Base-by-base conservation (phyloP, 1,284 basidiomycete genomes). In the Pholiota adiposa region DNA sequence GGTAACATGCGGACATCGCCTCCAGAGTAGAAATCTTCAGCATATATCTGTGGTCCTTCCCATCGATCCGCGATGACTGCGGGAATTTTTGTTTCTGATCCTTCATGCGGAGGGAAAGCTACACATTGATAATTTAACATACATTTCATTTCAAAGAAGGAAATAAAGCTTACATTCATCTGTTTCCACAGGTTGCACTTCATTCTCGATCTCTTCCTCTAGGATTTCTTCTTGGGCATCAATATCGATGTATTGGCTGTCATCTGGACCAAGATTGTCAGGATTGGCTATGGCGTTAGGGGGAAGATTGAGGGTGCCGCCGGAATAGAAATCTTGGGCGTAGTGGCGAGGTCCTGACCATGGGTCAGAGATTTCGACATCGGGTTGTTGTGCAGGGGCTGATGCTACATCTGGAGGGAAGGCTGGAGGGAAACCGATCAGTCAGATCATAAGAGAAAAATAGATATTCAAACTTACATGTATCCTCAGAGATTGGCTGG, bases 251-350 rank as follows among this genome's bases (percentile, higher is more conserved):
- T 56, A 46, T 44, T 61, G 51, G 8, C 31, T 50, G 43, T 65
- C 63, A 4, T 8, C 25, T 4, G 58, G 50, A 5, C 54, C 59
- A 40, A 63, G 18, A 50, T 43, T 53, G 21, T 52, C 51, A 23
- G 56, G 33, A 53, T 49, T 43, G 3, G 18, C 4, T 29, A 51
- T 56, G 18, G 50, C 56, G n/a, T 33, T 36, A 51, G 52, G 48
- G 11, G 50, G 48, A 25, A 61, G 50, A 25, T 59, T 57, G 31
- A 71, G 38, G 46, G 76, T 72, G 0, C 78, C 78, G 9, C 76
- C 74, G 9, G 78, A 69, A 59, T 77, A 79, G 57, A 77, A 84
- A 67, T 86, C 85, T 69, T 86, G 80, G 0, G 84, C 83, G 63
- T 79, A 86, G 1, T 72, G 79, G 31, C 72, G 73, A 3, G 83